Conservation (phyloP, 2,329 filamentous ascomycete genomes). For the Grosmannia clavigera region DNA sequence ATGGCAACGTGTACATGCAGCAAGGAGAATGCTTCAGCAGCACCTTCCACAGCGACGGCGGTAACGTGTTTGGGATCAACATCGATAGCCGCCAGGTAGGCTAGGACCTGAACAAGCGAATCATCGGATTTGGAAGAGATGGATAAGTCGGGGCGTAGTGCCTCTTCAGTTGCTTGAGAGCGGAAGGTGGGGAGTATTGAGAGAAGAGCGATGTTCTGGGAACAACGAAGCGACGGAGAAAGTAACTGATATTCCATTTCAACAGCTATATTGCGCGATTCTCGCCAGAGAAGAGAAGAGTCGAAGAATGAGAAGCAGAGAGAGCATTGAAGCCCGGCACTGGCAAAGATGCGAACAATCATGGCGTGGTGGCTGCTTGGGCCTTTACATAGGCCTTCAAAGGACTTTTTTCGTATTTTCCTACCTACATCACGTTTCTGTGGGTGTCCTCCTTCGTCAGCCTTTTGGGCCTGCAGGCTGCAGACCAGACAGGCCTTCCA, state of each 20-base stretch:
- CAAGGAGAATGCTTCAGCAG: neutral
- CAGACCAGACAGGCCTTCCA: too few relatives aligned
- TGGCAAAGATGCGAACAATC: too few relatives aligned
- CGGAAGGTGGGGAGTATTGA: neutral
- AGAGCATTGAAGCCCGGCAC: too few relatives aligned
- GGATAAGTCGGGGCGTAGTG: neutral
- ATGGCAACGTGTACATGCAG: slow-evolving; percentile 4
- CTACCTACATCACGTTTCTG: too few relatives aligned
- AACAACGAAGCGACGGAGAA: neutral
- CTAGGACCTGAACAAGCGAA: neutral
- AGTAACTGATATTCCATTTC: neutral
- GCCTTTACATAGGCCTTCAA: too few relatives aligned
- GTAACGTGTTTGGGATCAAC: slow-evolving; percentile 1
- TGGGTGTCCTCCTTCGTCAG: too few relatives aligned
- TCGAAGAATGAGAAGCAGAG: too few relatives aligned
- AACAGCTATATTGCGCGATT: neutral
- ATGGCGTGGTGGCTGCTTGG: too few relatives aligned
- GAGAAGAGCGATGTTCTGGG: slow-evolving; percentile 3
- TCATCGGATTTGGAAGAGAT: neutral
- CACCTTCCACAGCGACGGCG: neutral
- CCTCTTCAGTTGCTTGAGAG: neutral
- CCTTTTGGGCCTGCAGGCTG: too few relatives aligned
- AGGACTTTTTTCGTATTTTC: too few relatives aligned
- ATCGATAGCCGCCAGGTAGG: slow-evolving; percentile 2
- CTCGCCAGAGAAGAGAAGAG: too few relatives aligned